Base-by-base conservation (phyloP, 768 basidiomycete genomes). In the Tephrocybe rancida region DNA sequence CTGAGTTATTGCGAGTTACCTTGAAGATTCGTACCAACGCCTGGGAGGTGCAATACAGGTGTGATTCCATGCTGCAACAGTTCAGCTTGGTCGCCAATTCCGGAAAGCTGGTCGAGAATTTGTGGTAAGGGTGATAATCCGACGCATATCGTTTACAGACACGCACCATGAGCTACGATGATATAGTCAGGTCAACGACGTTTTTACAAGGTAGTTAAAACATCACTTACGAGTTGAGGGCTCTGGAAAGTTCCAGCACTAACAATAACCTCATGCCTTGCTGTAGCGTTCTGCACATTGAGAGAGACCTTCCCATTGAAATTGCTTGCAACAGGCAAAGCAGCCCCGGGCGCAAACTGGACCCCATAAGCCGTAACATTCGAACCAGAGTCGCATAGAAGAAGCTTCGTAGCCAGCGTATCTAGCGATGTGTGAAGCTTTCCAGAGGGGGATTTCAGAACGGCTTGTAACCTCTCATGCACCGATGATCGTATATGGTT, bases 11-110 rank as follows among this genome's bases (percentile, higher is more conserved):
- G 26, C 44, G 13, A 13, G 10, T 58, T 51, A 59, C 73, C 73
- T 60, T 73, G 70, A 14, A 74, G 59, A 50, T 74, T 73, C 9
- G 32, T 59, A n/a, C 74, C 73, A 19, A 75, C 73, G 3, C 70
- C 70, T 1, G 73, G 70, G 18, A 71, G 59, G 51, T 71, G 32
- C 3, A 70, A 61, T 22, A 69, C 35, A 5, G 70, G 21, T 27
- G 61, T 45, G 50, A 72, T 70, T 6, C 66, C 66, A 27, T 64
- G 45, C 19, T 60, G 18, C 8, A 35, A 32, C 2, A 73, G 63
- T 3, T 68, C 64, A 1, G 55, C 38, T 3, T 34, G 14, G 49
- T 71, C 66, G 11, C 72, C 71, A 48, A 73, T 72, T 10, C 72
- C 72, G 3, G 72, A 73, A 16, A 70, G 64, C 69, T 68, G 54